phyloP scores from a whole-genome alignment of 148 eudicot genomes.

The Pharnaceum exiguum region DNA sequence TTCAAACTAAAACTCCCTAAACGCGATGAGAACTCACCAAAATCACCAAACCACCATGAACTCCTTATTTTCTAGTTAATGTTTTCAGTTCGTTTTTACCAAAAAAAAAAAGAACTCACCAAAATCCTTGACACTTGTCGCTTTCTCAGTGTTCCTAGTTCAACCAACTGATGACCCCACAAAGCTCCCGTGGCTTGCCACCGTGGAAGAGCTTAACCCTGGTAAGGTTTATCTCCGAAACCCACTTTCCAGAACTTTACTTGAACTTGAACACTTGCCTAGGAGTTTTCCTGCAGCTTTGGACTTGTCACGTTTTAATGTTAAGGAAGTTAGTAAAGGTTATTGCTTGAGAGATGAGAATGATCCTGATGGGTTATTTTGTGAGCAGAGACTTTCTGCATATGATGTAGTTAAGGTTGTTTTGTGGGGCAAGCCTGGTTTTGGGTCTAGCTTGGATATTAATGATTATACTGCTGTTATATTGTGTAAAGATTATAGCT shows the following conservation, averaged over 20 bases:
- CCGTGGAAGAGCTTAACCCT: constrained; percentile 9
- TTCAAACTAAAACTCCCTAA: no score
- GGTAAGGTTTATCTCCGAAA: constrained; percentile 7
- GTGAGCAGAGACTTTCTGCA: neutral
- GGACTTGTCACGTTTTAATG: neutral
- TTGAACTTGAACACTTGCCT: neutral
- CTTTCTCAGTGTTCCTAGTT: constrained; percentile 4
- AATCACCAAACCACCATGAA: no score
- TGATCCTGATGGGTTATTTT: neutral
- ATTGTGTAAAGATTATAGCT: neutral
- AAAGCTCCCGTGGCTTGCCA: constrained; percentile 5
- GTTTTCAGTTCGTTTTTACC: no score
- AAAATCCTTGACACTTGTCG: no score
- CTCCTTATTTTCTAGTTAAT: no score
- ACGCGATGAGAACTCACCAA: no score
- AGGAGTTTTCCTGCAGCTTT: neutral
- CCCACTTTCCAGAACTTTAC: constrained; percentile 1
- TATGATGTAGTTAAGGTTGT: neutral
- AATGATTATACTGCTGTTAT: constrained; percentile 1
- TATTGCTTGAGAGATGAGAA: neutral
- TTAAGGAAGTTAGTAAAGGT: neutral
- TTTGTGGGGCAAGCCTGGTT: neutral
- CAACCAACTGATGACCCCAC: neutral
- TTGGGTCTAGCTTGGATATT: neutral
- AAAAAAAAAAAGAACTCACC: no score